A percentile compares a stretch with the other conserved stretches of the same genome.
These are phyloP conservation scores for Cucurbita moschata DNA, from an alignment of 306 rosid species.

Conservation along the genomic window DNA sequence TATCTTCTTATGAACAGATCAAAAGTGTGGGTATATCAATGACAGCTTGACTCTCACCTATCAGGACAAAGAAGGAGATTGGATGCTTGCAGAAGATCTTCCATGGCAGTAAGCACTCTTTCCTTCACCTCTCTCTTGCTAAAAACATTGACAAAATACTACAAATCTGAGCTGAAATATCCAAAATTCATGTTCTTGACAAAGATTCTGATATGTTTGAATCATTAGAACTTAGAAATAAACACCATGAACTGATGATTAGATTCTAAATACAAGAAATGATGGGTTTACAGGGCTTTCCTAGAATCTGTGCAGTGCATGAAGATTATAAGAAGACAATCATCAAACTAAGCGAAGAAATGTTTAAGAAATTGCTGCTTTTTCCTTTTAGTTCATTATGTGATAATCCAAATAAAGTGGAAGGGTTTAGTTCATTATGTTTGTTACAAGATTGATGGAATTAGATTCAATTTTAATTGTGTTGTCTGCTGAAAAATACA, in stretches of 20 bases:
- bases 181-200: background rate
- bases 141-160: background rate
- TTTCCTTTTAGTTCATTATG: background rate
- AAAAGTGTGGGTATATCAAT: constrained; percentile 14
- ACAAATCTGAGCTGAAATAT: background rate
- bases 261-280: background rate
- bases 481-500: background rate
- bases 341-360: background rate
- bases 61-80: constrained; percentile 53
- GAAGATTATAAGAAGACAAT: constrained; percentile 15
- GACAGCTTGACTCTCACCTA: constrained; percentile 33
- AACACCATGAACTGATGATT: background rate
- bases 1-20: constrained; percentile 19
- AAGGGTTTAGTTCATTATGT: background rate
- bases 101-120: constrained; percentile 54
- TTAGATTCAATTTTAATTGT: background rate
- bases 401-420: background rate
- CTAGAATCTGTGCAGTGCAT: constrained; percentile 25
- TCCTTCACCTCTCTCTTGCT: background rate
- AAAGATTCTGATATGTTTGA: background rate
- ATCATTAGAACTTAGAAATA: background rate
- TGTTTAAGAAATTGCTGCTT: background rate
- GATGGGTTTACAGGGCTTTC: constrained; percentile 18
- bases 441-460: background rate
- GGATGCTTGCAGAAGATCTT: constrained; percentile 52